Evolutionary conservation across 2,329 filamentous ascomycete species (phyloP).

Genomic region (Stachybotrys chartarum): DNA sequence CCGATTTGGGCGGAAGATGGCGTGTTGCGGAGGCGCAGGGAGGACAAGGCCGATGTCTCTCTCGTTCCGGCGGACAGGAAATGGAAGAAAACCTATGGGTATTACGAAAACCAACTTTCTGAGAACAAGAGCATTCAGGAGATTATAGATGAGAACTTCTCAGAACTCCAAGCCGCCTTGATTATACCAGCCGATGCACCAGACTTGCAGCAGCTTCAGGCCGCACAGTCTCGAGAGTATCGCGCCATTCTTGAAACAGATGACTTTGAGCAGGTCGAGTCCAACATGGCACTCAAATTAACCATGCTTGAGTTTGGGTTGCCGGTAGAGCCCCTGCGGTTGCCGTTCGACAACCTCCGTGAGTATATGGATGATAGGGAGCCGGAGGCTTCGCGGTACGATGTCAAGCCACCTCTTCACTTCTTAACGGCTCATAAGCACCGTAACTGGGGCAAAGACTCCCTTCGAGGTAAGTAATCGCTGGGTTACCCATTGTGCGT

Average conservation of each 20-base stretch:
- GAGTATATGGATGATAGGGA: conserved; percentile 9
- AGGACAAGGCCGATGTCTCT: not conserved
- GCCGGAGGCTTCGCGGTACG: conserved; percentile 7
- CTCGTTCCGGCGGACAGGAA: not conserved
- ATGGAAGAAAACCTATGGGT: not conserved
- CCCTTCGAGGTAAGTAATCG: conserved; percentile 8
- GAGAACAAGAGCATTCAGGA: conserved; percentile 13
- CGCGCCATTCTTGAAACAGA: conserved; percentile 15
- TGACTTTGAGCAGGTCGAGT: conserved; percentile 19
- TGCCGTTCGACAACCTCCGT: conserved; percentile 15
- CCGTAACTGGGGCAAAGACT: conserved; percentile 21
- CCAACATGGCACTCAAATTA: conserved; percentile 31
- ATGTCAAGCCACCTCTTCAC: conserved; percentile 19
- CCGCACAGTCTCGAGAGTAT: conserved; percentile 20
- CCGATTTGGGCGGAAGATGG: not conserved
- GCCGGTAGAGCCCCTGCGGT: conserved; percentile 29
- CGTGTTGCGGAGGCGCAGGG: not conserved
- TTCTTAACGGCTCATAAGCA: conserved; percentile 21
- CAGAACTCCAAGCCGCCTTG: conserved; percentile 3
- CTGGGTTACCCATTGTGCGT: no score
- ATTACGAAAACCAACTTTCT: not conserved
- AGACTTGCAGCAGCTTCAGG: conserved; percentile 23
- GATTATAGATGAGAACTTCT: conserved; percentile 26
- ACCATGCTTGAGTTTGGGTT: conserved; percentile 40
- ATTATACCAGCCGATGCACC: not conserved